Base-by-base conservation (phyloP, 768 basidiomycete genomes). In the Naganishia randhawae region DNA sequence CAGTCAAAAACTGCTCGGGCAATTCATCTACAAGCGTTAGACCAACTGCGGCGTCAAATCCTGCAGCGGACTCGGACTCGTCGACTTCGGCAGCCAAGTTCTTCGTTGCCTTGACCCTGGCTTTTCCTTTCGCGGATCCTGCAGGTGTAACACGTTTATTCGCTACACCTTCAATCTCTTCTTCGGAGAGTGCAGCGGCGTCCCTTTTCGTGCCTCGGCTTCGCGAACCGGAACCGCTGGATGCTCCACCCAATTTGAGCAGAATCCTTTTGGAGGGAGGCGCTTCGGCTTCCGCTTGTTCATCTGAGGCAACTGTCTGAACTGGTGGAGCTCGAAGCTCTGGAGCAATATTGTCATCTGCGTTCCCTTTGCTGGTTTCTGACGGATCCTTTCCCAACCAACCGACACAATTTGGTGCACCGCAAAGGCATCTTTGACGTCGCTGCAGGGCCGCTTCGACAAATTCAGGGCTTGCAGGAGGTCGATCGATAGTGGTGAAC, bases 351-450 rank as follows among this genome's bases (percentile, higher is more conserved):
- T 61, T 61, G 57, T 41, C 57, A 16, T 61, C 57, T 13, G 33
- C 9, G 29, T 14, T 29, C 3, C 19, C 8, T 29, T 61, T 61
- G 54, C 33, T 55, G 39, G 33, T 39, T 61, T 61, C 57, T 1
- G 57, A 35, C 27, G 57, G 57, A 29, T 61, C 57, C 19, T 76
- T 73, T 8, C 78, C 78, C 25, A 80, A 69, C 67, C 68, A 78
- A 10, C 79, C 78, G 1, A 74, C 64, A 63, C 80, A 81, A 25
- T 75, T 74, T 2, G 71, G 65, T 1, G 78, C 77, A 0, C 80
- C 80, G 65, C 81, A 81, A 27, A 70, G 65, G 71, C 81, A 81
- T 27, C 72, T 70, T 29, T 77, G 78, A 17, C 76, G 73, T 9
- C 75, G 67, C 31, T 75, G 71, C 8, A 74, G 72, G 22, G 62